A percentile compares a stretch with the other conserved stretches of the same genome.
Conservation (phyloP, 176 grass and related monocot genomes). For the Triticum aestivum region IWGSC_CS_RefSeq_v2.1 NC_057794.1:168327149-168327648, state of each 20-base stretch:
- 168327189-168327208: slow-evolving; percentile 78
- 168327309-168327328: slow-evolving; percentile 1
- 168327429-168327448: slow-evolving; percentile 10
- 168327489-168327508: background rate
- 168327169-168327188: slow-evolving; percentile 47
- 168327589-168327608: background rate
- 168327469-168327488: slow-evolving; percentile 32
- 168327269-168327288: slow-evolving; percentile 35
- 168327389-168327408: slow-evolving; percentile 19
- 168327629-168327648: background rate
- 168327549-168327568: background rate
- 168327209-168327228: slow-evolving; percentile 96
- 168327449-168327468: slow-evolving; percentile 3
- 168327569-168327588: background rate
- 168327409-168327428: background rate
- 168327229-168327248: slow-evolving; percentile 69
- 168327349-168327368: slow-evolving; percentile 37
- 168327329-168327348: slow-evolving; percentile 30
- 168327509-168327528: too few relatives aligned
- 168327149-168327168: background rate
- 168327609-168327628: background rate
- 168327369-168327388: slow-evolving; percentile 33
- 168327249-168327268: slow-evolving; percentile 54
- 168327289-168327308: background rate
- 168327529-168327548: too few relatives aligned